Base-by-base conservation (phyloP, 2,329 filamentous ascomycete genomes). In the Phialocephala sp. region DNA sequence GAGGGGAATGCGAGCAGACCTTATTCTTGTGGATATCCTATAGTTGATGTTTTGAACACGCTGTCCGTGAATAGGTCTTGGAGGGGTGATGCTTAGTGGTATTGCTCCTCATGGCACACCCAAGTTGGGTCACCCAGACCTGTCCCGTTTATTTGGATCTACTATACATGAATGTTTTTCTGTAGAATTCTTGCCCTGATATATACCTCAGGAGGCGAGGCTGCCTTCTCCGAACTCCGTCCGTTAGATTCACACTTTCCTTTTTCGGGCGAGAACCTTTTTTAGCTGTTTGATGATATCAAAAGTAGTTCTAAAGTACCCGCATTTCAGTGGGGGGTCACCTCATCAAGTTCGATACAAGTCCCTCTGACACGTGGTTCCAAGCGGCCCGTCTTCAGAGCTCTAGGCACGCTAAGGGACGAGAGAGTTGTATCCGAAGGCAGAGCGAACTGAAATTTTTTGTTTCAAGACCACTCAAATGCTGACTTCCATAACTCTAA, bases 401-500 rank as follows among this genome's bases (percentile, higher is more conserved):
- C 11, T 22, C n/a, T 18, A 41, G 45, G 8, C 43, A 50, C 8
- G 27, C 27, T 32, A n/a, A 24, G n/a, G 12, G 50, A 32, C 9
- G 5, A 8, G 24, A 54, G 50, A 54, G 24, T 14, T 54, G 50
- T 18, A 54, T 27, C 32, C 32, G 11, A 6, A 32, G 50, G 24
- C 50, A 54, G 50, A 54, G 50, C 50, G 22, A 22, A 54, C 32
- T 22, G 15, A 18, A 18, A 47, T 15, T 54, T 54, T 8, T 60
- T 32, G 27, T 32, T 32, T 5, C 24, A 43, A 8, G 39, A 60
- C 58, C 63, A 52, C 63, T 58, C 20, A 65, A 60, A 57, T 65
- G 59, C 59, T 47, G 50, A 55, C 41, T 54, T 66, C 62, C 55
- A 63, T 68, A 58, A 62, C 59, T 68, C 66, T 62, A 64, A 20